These are phyloP conservation scores for Populus nigra DNA, from an alignment of 345 rosid species.

Conservation along the genomic window DNA sequence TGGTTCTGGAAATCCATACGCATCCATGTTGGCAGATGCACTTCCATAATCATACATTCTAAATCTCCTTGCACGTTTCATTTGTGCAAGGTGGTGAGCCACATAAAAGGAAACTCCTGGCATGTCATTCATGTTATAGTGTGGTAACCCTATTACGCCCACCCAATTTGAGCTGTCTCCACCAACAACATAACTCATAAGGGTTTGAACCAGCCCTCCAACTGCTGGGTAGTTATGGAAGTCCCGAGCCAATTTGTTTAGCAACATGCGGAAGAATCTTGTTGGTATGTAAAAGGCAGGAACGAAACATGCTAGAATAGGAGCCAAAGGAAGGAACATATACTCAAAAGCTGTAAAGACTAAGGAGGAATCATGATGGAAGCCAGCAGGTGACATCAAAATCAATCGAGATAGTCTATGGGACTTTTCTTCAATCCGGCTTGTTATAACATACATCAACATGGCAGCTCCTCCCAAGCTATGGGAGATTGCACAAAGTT, in stretches of 20 bases:
- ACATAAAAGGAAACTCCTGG: conserved; percentile 84
- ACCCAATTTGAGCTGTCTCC: conserved; percentile 99
- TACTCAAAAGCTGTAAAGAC: conserved; percentile 60
- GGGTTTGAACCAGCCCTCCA: conserved; percentile 91
- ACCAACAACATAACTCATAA: conserved; percentile 80
- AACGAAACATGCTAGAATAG: conserved; percentile 51
- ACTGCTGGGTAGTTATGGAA: conserved; percentile 91
- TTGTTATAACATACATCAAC: conserved; percentile 68
- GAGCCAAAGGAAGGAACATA: conserved; percentile 53
- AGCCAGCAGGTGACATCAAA: conserved; percentile 90
- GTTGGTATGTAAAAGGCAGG: conserved; percentile 96
- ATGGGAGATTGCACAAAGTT: conserved; percentile 86
- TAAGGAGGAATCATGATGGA: conserved; percentile 72
- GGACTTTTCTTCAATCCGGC: conserved; percentile 62
- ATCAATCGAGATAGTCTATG: conserved; percentile 83
- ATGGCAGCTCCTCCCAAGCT: conserved; percentile 97
- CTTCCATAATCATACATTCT: conserved; percentile 86
- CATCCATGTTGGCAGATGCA: conserved; percentile 54
- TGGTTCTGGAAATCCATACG: conserved; percentile 75
- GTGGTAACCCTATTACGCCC: conserved; percentile 86
- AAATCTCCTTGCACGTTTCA: conserved; percentile 65
- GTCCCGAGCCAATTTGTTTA: conserved; percentile 93
- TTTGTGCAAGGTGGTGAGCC: conserved; percentile 82
- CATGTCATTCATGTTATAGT: conserved; percentile 98
- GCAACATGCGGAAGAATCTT: conserved; percentile 87